Evolutionary conservation across 2,329 filamentous ascomycete genomes (phyloP), one percentile per base, ranked within the genome.

Genomic region (Ophiosphaerella korrae): DNA sequence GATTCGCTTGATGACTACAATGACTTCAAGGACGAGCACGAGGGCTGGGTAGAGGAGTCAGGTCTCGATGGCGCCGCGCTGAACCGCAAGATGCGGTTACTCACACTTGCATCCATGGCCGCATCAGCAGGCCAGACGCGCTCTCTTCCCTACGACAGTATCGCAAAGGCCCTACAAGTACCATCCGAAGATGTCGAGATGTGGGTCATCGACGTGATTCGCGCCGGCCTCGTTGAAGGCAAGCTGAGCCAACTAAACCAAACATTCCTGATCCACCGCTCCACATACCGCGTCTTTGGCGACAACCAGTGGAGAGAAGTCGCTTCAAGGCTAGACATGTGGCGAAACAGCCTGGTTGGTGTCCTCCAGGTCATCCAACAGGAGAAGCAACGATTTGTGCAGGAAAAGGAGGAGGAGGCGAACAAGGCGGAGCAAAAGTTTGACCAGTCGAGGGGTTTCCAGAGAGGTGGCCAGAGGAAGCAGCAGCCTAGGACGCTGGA

Each of bases 231-330:
- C 33, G 90, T 99, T 45, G 94, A 99, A 80, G 94, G 94, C 73
- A 96, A 96, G 79, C 86, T 99, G 63, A 94, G 89, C 52, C 94
- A 99, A 80, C 84, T 93, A 73, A 92, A 91, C 74, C 85, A 90
- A 73, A 89, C 93, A 58, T 97, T 99, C 83, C 83, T 97, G 46
- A 91, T 99, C 56, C 94, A 99, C 82, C 87, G 94, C 73, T 91
- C 91, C 67, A 96, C 92, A 53, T 97, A 97, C 83, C 88, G 94
- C 56, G 92, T 97, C 47, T 99, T 99, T 70, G 91, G 91, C 64
- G 91, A 96, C 80, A 95, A 95, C 83, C 94, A 99, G 80, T 99
- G 95, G 92, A 86, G 89, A 64, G 93, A 99, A 80, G 88, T 99
- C 46, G 89, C 91, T 54, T 90, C 89, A 58, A 84, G 93, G 56